Evolutionary conservation across 768 basidiomycete species (phyloP), one percentile per base, ranked within the genome.

Genomic region (Pholiota conissans): DNA sequence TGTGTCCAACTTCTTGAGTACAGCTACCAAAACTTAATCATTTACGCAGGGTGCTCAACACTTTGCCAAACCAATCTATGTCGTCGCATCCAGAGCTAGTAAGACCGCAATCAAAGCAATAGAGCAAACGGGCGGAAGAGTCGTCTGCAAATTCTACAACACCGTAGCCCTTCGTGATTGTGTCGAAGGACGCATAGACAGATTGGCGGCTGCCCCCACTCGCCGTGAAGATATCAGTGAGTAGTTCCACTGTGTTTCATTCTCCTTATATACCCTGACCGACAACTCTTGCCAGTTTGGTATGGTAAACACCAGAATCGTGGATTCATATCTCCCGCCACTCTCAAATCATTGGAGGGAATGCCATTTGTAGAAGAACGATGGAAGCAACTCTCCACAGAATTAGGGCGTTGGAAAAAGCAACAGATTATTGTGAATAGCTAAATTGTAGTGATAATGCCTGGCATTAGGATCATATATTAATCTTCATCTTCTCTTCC

Each of bases 91-190:
- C 2, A 83, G 91, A 59, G 96, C 92, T 8, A 95, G 93, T 22
- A 85, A 90, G 69, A 84, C 84, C 48, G 95, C 97, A 9, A 92
- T 98, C 56, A 69, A 80, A 52, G 91, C 94, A 0, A 85, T 99
- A 54, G 93, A 98, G 69, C 76, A 77, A 16, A 79, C 77, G 9
- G 93, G 95, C 22, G 96, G 96, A 24, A 83, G 84, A 48, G 85
- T 98, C 32, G 84, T 89, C 46, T 95, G 94, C 76, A 89, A 92
- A 67, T 96, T 91, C 71, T 94, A 96, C 75, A 98, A 98, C 73
- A 73, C 82, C 18, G 80, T 97, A 30, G 87, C 91, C 0, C 81
- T 98, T 48, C 83, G 86, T 34, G 91, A 94, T 64, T 89, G 85
- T 60, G 71, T 93, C 60, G 85, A 90, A 62, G 86, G 86, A 4